A percentile compares a stretch with the other conserved stretches of the same genome.
Evolutionary conservation across 2,329 filamentous ascomycete genomes (phyloP).

Genomic region (Aphanocladium album): DNA sequence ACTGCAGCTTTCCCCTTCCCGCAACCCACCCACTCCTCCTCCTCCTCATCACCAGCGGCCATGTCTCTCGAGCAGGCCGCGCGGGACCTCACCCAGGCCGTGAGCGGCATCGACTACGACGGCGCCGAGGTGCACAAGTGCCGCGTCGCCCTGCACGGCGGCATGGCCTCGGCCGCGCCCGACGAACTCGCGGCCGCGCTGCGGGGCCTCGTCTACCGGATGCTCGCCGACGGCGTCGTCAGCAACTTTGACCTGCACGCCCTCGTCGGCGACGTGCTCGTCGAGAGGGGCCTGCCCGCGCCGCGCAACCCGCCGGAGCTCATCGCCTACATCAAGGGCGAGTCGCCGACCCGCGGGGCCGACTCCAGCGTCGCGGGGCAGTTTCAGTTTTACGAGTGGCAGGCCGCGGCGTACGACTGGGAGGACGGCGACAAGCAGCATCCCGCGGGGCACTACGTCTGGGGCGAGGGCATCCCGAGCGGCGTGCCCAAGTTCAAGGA

Average conservation of each 20-base stretch:
- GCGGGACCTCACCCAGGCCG: conserved; percentile 4
- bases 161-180: background rate
- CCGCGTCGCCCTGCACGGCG: conserved; percentile 8
- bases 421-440: background rate
- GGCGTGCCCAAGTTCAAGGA: conserved; percentile 1
- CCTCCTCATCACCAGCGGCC: background rate
- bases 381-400: conserved; percentile 12
- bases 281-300: background rate
- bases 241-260: conserved; percentile 10
- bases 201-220: background rate
- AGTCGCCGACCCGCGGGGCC: background rate
- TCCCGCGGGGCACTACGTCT: background rate
- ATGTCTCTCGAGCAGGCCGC: conserved; percentile 10
- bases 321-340: conserved; percentile 1
- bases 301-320: background rate
- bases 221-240: conserved; percentile 10
- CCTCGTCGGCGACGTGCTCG: conserved; percentile 5
- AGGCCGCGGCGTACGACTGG: conserved; percentile 4
- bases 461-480: background rate
- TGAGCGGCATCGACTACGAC: conserved; percentile 11
- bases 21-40: background rate
- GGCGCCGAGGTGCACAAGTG: conserved; percentile 4
- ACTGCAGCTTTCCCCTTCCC: background rate
- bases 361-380: background rate
- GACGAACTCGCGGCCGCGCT: background rate